phyloP scores from a whole-genome alignment of 257 asterid species.

The Handroanthus guayacan region DNA sequence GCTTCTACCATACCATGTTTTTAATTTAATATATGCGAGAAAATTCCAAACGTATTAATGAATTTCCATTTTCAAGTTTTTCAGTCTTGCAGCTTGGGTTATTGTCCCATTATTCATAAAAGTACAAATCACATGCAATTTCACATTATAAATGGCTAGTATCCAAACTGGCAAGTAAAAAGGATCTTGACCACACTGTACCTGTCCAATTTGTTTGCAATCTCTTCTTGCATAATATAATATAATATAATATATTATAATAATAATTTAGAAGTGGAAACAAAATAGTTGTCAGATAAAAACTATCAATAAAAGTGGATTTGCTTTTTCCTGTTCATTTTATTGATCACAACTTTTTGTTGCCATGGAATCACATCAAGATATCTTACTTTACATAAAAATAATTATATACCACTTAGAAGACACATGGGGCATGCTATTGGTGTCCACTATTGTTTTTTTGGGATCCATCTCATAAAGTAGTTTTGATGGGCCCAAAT shows the following conservation, averaged over 20 bases:
- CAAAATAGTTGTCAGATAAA: not conserved
- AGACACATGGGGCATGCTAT: not conserved
- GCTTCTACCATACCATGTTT: too few species aligned
- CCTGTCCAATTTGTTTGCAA: not conserved
- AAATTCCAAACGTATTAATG: too few species aligned
- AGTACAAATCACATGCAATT: not conserved
- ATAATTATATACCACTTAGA: conserved; percentile 8
- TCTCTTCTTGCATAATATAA: not conserved
- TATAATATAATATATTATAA: too few species aligned
- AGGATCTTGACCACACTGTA: not conserved
- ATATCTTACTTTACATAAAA: not conserved
- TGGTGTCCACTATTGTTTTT: conserved; percentile 19
- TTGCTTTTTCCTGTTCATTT: not conserved
- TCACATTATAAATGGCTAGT: not conserved
- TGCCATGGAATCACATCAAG: not conserved
- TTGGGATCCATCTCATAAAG: not conserved
- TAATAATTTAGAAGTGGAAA: not conserved
- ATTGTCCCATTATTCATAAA: not conserved
- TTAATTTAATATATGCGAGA: too few species aligned
- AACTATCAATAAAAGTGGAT: not conserved
- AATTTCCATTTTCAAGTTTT: too few species aligned
- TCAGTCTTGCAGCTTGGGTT: not conserved
- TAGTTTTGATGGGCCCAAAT: too few species aligned
- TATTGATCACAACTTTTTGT: not conserved
- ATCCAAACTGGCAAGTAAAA: not conserved